These are phyloP conservation scores for Ophiocordyceps camponoti-leonardi DNA, from an alignment of 2,329 filamentous ascomycete species.

Conservation along the genomic window DNA sequence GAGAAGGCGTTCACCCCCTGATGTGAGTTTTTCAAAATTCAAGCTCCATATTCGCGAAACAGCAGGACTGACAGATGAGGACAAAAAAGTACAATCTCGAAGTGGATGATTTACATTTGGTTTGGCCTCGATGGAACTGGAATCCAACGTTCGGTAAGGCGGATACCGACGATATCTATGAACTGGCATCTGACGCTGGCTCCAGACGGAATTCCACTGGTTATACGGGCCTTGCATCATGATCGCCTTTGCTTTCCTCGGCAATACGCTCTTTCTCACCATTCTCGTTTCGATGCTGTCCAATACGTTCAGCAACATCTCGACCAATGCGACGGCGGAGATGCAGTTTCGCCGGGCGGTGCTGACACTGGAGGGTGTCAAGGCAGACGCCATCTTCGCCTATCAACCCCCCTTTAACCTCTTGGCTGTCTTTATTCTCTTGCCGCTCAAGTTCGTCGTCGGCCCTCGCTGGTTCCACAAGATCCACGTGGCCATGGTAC, in stretches of 20 bases:
- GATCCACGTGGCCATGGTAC: conserved; percentile 63
- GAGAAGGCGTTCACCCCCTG: conserved; percentile 41
- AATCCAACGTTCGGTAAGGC: conserved; percentile 35
- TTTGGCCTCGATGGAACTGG: conserved; percentile 65
- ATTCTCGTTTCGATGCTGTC: conserved; percentile 76
- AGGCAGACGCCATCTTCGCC: conserved; percentile 67
- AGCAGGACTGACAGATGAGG: conserved; percentile 10
- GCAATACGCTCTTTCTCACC: conserved; percentile 78
- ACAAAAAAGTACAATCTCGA: conserved; percentile 42
- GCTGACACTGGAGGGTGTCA: conserved; percentile 70
- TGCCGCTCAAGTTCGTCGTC: conserved; percentile 63
- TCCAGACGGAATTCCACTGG: conserved; percentile 55
- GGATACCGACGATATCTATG: no score
- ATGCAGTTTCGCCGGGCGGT: conserved; percentile 71
- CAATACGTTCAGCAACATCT: conserved; percentile 68
- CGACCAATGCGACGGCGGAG: conserved; percentile 61
- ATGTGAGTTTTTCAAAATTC: conserved; percentile 24
- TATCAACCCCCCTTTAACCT: conserved; percentile 77
- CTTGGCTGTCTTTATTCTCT: conserved; percentile 52
- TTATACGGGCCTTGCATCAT: conserved; percentile 65
- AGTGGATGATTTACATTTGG: conserved; percentile 93
- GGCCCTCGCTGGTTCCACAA: conserved; percentile 82
- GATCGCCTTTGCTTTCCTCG: conserved; percentile 71
- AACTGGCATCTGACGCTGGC: not conserved
- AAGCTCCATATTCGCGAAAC: not conserved